A percentile compares a stretch with the other conserved stretches of the same genome.
Evolutionary conservation across 1,139 yeast genomes (phyloP).

Genomic region (Meyerozyma guilliermondii): DNA sequence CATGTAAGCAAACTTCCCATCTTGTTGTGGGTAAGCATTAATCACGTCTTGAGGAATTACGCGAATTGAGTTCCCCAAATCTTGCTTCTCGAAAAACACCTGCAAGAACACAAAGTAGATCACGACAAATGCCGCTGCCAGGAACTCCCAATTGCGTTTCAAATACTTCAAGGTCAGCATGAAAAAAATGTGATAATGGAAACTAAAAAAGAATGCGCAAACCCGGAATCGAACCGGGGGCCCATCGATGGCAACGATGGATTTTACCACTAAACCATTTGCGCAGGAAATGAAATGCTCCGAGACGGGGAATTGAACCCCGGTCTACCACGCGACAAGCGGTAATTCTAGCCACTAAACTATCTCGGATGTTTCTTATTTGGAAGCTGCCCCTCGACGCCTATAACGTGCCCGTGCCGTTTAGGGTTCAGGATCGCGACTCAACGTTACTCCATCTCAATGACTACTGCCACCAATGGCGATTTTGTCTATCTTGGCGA

Average conservation of each 20-base stretch:
- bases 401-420: neutral
- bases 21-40: conserved; percentile 6
- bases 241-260: conserved; percentile 17
- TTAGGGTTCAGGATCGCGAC: neutral
- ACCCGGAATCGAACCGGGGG: conserved; percentile 18
- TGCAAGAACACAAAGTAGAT: conserved; percentile 17
- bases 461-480: neutral
- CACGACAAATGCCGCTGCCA: conserved; percentile 18
- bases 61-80: conserved; percentile 15
- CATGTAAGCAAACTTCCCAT: conserved; percentile 22
- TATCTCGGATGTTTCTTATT: conserved; percentile 27
- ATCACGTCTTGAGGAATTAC: conserved; percentile 21
- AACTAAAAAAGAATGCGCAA: conserved; percentile 11
- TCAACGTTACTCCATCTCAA: neutral
- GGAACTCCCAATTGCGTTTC: conserved; percentile 21
- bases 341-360: conserved; percentile 46
- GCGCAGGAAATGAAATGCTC: conserved; percentile 26
- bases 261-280: conserved; percentile 16
- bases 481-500: neutral
- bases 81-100: conserved; percentile 8
- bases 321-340: conserved; percentile 61
- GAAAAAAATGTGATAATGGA: neutral
- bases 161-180: neutral
- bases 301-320: conserved; percentile 71
- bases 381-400: neutral